phyloP scores from a whole-genome alignment of 495 filamentous ascomycete genomes.

The Daldinia decipiens region DNA sequence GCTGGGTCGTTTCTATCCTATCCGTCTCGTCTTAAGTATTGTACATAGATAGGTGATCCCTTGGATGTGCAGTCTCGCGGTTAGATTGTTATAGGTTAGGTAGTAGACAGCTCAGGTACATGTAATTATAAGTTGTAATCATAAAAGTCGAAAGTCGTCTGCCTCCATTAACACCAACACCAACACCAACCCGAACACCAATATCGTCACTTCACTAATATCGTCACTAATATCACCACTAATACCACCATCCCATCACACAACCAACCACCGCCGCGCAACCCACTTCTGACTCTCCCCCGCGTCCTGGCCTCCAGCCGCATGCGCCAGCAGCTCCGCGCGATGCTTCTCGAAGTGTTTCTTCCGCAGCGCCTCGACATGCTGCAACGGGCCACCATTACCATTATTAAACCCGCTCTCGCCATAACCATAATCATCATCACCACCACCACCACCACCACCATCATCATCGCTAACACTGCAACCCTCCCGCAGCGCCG shows the following conservation, averaged over 20 bases:
- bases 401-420: constrained; percentile 8
- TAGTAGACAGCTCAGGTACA: no score
- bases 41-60: no score
- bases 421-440: no score
- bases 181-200: neutral
- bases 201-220: neutral
- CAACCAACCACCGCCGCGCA: constrained; percentile 45
- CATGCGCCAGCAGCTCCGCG: constrained; percentile 51
- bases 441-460: neutral
- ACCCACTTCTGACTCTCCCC: constrained; percentile 39
- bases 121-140: no score
- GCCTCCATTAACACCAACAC: no score
- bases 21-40: no score
- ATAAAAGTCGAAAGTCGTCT: no score
- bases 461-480: neutral
- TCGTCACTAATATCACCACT: neutral
- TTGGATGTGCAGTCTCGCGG: no score
- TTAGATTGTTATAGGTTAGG: no score
- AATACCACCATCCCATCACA: constrained; percentile 11
- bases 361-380: constrained; percentile 53
- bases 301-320: constrained; percentile 39
- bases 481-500: neutral
- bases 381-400: constrained; percentile 49
- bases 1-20: no score
- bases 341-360: constrained; percentile 51